Conservation (phyloP, 1,284 basidiomycete genomes). For the Cyathus pygmaeus region DNA sequence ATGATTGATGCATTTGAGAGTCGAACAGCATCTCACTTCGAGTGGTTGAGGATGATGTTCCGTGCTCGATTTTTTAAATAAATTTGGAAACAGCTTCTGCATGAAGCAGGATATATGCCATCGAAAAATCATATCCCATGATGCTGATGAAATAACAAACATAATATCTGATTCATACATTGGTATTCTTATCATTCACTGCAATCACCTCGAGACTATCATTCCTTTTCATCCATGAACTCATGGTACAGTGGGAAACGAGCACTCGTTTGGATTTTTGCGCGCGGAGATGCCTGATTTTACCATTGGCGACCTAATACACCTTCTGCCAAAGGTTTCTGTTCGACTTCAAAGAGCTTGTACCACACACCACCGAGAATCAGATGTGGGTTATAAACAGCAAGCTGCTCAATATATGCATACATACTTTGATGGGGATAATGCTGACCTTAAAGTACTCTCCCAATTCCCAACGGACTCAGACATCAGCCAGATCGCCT, state of each 20-base stretch:
- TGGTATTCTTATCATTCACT: slow-evolving; percentile 42
- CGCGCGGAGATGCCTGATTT: slow-evolving; percentile 44
- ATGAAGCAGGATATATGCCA: slow-evolving; percentile 18
- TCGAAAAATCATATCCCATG: slow-evolving; percentile 42
- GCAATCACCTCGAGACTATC: slow-evolving; percentile 21
- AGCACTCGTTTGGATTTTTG: slow-evolving; percentile 48
- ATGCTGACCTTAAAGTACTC: background rate
- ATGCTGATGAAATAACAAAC: slow-evolving; percentile 39
- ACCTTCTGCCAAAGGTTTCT: slow-evolving; percentile 34
- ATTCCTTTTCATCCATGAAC: slow-evolving; percentile 52
- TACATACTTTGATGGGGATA: background rate
- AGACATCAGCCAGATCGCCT: background rate
- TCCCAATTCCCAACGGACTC: background rate
- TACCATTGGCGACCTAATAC: slow-evolving; percentile 33
- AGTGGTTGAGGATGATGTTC: slow-evolving; percentile 39
- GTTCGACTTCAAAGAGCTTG: background rate
- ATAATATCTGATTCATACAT: slow-evolving; percentile 42
- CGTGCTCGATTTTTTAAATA: slow-evolving; percentile 37
- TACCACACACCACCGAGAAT: background rate
- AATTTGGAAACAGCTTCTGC: slow-evolving; percentile 33
- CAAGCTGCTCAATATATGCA: background rate
- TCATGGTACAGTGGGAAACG: slow-evolving; percentile 47
- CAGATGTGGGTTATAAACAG: background rate
- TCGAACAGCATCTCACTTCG: slow-evolving; percentile 33
- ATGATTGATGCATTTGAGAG: slow-evolving; percentile 51